A percentile compares a stretch with the other conserved stretches of the same genome.
Evolutionary conservation across 331 rosid genomes (phyloP).

Genomic region (Malus hybrid): DNA sequence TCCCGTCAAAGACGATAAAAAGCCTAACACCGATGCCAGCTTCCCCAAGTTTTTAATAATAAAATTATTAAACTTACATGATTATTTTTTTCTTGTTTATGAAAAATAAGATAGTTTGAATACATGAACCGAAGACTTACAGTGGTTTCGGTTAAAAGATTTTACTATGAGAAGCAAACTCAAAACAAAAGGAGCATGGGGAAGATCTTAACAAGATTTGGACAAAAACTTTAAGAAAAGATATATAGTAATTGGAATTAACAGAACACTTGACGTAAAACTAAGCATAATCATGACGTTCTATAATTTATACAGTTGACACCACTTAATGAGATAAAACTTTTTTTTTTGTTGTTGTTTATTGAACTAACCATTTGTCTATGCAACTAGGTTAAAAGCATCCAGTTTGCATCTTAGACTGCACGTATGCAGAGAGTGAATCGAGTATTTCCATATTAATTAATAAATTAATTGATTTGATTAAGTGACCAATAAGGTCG

Average conservation of each 20-base stretch:
- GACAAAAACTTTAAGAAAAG: no score
- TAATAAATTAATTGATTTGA: not conserved
- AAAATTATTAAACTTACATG: not conserved
- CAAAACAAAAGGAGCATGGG: no score
- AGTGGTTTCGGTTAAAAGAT: accelerated
- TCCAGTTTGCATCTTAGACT: not conserved
- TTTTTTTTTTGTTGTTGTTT: not conserved
- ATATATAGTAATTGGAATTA: no score
- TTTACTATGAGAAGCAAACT: no score
- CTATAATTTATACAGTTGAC: no score
- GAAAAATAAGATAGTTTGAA: no score
- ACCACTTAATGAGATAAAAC: no score
- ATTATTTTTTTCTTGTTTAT: not conserved
- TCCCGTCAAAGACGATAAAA: not conserved
- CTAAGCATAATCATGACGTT: no score
- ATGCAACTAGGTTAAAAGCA: not conserved
- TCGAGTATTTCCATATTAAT: not conserved
- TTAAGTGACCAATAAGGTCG: not conserved
- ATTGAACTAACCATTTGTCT: not conserved
- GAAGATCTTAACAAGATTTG: no score
- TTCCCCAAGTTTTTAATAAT: not conserved
- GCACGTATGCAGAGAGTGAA: not conserved
- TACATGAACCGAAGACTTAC: accelerated
- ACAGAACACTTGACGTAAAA: no score
- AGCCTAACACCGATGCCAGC: not conserved